Conservation (phyloP, 2,329 filamentous ascomycete species). For the Pyrenophora graminea region DNA sequence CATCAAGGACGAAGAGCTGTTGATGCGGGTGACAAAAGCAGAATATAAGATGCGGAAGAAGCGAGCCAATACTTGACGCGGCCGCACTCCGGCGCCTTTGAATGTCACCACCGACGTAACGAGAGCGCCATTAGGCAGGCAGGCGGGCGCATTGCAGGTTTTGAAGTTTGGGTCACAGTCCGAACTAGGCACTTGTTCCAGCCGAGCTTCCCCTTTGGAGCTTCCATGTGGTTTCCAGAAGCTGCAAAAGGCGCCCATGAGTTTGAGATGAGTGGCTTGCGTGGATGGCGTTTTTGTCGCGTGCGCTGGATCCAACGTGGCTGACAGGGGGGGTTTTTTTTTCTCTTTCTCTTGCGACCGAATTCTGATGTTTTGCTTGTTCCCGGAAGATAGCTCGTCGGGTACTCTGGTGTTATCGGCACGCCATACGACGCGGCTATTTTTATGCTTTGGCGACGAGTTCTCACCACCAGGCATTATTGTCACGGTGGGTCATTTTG, state of each 20-base stretch:
- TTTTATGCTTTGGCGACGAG: too few species aligned
- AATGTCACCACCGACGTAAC: constrained; percentile 1
- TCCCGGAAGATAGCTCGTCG: too few species aligned
- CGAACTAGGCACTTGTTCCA: constrained; percentile 20
- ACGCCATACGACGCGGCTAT: too few species aligned
- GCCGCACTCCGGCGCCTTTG: constrained; percentile 16
- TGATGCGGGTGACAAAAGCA: constrained; percentile 86
- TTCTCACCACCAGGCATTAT: too few species aligned
- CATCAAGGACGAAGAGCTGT: constrained; percentile 87
- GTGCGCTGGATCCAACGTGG: constrained; percentile 35
- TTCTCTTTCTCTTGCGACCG: constrained; percentile 20
- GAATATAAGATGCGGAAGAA: constrained; percentile 78
- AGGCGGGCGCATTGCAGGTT: constrained; percentile 12
- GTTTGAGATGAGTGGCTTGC: constrained; percentile 41
- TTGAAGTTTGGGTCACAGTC: constrained; percentile 17
- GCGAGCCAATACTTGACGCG: constrained; percentile 42
- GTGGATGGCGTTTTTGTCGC: constrained; percentile 25
- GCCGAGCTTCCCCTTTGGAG: neutral
- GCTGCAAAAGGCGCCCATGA: constrained; percentile 34
- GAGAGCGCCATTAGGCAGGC: constrained; percentile 13
- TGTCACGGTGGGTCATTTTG: too few species aligned
- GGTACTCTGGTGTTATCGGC: too few species aligned
- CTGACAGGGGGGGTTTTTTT: constrained; percentile 18
- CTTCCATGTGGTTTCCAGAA: constrained; percentile 36
- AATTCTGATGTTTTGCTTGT: too few species aligned